Evolutionary conservation across 2,329 filamentous ascomycete species (phyloP), one percentile per base, ranked within the genome.

Genomic region (Sporothrix pseudoabietina): DNA sequence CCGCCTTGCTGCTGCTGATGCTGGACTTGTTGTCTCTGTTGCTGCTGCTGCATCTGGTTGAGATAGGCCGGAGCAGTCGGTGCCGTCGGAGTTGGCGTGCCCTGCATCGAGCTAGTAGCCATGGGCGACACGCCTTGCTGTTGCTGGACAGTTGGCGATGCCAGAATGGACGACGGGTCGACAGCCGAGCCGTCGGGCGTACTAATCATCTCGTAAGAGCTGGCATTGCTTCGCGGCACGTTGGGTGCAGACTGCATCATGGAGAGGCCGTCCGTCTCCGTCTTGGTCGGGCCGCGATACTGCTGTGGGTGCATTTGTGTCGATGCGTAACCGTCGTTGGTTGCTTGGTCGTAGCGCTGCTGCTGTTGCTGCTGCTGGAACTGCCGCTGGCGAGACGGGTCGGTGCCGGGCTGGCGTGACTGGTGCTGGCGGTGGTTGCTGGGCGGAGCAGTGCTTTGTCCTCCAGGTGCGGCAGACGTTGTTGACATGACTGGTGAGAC

Each of bases 131-230:
- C 22, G n/a, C 30, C 52, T 22, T 71, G 73, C 49, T 74, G 74
- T 8, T 35, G 35, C 35, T 35, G 35, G 32, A 73, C 76, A 8
- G 80, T 79, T 3, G 85, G 85, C 2, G 86, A 87, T 0, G 83
- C 81, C 22, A 86, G 79, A 47, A 87, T 80, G 0, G 82, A 79
- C 1, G 52, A 59, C 22, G 83, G 84, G 66, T 87, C 85, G 30
- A 75, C 52, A 9, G 72, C 55, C 3, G 74, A 65, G 54, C 75
- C 75, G 26, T 79, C 77, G 2, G 78, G 77, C 54, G 74, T 78
- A 55, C 69, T 72, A 2, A 69, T 69, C 30, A 76, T 74, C 19
- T 82, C 81, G 57, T 81, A 81, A 3, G 82, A 80, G 71, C 81
- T 83, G 44, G 81, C 78, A 35, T 78, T 80, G 77, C 80, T 83